Evolutionary conservation across 2,329 filamentous ascomycete species (phyloP), one percentile per base, ranked within the genome.

Genomic region (Colletotrichum aenigma): DNA sequence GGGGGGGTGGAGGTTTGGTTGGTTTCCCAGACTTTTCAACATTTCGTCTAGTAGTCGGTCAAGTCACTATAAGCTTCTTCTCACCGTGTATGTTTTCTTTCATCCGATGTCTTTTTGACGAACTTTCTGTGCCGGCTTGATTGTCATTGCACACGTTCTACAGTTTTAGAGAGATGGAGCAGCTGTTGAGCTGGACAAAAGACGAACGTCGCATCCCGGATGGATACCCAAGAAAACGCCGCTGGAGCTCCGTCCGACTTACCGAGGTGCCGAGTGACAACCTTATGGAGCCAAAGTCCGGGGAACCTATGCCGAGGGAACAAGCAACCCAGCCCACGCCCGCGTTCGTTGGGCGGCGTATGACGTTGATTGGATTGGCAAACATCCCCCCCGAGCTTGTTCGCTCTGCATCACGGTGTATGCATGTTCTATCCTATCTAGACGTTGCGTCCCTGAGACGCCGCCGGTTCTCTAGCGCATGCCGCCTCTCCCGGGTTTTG

Each of bases 401-500:
- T n/a, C 2, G 10, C 16, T 10, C 7, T 28, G 56, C 18, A 26
- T 60, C 28, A 38, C 16, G 36, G 36, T 15, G 21, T 55, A 55
- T 55, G 48, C 48, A 55, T 55, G 13, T 28, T 30, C 8, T 60
- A 6, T 26, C 2, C 26, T 24, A 10, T 62, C 32, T 30, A 30
- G 28, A 21, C n/a, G 21, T n/a, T 36, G 18, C n/a, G 61, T 65
- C 61, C 13, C 34, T 43, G 61, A 43, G 36, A 38, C 36, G 8
- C 7, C 56, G 26, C 15, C 34, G 55, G 34, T 70, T 74, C 58
- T 52, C 60, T 71, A 67, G 73, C 73, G 61, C 26, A n/a, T 43
- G 48, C 16, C 67, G n/a, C 32, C 72, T 24, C 55, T 60, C 56
- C 73, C 73, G 73, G 73, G n/a, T 75, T 75, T 72, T 72, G 69